Conservation (phyloP, 371 early-diverging fungal genomes). For the Mortierella sp. region DNA sequence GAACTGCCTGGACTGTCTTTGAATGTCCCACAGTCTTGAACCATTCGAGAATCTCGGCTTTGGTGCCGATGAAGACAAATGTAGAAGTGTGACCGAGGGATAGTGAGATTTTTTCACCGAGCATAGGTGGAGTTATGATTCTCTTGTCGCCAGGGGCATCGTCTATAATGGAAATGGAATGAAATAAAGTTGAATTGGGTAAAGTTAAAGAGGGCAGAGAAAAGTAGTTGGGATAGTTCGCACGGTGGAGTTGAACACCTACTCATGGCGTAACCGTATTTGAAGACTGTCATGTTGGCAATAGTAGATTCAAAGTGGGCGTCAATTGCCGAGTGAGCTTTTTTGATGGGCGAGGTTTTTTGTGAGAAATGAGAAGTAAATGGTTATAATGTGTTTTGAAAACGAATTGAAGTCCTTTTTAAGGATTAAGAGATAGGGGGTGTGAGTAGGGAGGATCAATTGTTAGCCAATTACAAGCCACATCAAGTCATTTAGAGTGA, state of each 20-base stretch:
- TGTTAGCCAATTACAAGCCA: too few species aligned
- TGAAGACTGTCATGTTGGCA: conserved; percentile 15
- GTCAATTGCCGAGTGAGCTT: too few species aligned
- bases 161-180: conserved; percentile 4
- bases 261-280: conserved; percentile 48
- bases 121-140: conserved; percentile 52
- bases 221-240: neutral
- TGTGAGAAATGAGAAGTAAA: too few species aligned
- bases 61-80: conserved; percentile 51
- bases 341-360: too few species aligned
- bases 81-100: conserved; percentile 55
- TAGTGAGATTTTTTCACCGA: conserved; percentile 47
- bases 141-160: conserved; percentile 44
- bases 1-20: conserved; percentile 36
- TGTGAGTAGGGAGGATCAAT: too few species aligned
- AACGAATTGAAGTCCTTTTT: too few species aligned
- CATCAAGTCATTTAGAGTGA: too few species aligned
- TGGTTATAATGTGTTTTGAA: too few species aligned
- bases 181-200: neutral
- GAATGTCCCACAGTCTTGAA: conserved; percentile 38
- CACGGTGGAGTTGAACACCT: neutral
- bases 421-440: too few species aligned
- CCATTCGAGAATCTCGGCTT: conserved; percentile 53
- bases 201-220: neutral
- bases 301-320: neutral